phyloP scores from a whole-genome alignment of 129 eudicot species.

The Artemisia argyi region DNA sequence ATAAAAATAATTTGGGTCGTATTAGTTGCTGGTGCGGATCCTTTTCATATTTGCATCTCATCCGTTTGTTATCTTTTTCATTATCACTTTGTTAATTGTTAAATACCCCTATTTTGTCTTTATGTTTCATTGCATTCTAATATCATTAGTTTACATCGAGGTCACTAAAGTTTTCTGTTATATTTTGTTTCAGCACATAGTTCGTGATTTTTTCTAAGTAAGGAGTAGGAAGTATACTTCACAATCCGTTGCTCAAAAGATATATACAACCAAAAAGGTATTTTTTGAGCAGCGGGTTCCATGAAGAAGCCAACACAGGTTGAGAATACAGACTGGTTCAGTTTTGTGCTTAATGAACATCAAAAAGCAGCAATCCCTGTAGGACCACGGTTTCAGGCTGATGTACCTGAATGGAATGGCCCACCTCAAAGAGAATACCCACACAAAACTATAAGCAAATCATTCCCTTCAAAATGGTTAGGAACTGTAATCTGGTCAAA shows the following conservation, averaged over 20 bases:
- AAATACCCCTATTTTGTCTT: not conserved
- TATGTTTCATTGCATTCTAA: not conserved
- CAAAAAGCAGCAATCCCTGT: conserved; percentile 47
- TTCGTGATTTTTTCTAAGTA: too few species aligned
- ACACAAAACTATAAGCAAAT: conserved; percentile 17
- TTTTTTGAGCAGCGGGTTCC: conserved; percentile 4
- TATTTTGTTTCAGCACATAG: not conserved
- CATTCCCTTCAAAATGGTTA: conserved; percentile 48
- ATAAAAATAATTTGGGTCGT: too few species aligned
- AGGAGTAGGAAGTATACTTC: too few species aligned
- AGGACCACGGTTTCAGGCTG: conserved; percentile 70
- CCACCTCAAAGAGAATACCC: conserved; percentile 29
- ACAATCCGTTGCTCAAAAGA: too few species aligned
- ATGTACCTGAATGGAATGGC: conserved; percentile 53
- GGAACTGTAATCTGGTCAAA: conserved; percentile 66
- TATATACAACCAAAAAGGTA: not conserved
- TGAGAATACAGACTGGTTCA: conserved; percentile 20
- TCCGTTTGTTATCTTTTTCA: too few species aligned
- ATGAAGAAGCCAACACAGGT: conserved; percentile 32
- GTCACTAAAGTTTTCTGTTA: not conserved
- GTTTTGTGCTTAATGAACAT: conserved; percentile 5
- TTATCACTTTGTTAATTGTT: not conserved
- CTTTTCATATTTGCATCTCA: too few species aligned
- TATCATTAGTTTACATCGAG: not conserved
- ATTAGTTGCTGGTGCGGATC: too few species aligned